Percentiles rank a stretch among this genome's conserved stretches.
Evolutionary conservation across 2,329 filamentous ascomycete species (phyloP).

Genomic region (Neurospora sp.): DNA sequence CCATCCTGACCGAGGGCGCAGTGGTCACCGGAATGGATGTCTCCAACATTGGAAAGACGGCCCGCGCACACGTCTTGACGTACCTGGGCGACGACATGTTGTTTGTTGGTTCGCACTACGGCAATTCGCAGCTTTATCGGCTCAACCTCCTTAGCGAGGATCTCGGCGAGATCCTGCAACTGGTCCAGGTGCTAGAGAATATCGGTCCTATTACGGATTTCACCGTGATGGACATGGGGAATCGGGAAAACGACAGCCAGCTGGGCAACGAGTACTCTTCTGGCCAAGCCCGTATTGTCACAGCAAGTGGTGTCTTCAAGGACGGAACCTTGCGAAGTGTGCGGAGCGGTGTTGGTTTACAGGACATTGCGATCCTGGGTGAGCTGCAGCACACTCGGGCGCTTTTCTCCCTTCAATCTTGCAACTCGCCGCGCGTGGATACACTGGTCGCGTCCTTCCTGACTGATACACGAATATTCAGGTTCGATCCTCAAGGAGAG

Average conservation of each 20-base stretch:
- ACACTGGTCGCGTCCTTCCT: conserved; percentile 72
- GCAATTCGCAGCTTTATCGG: conserved; percentile 75
- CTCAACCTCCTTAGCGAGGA: conserved; percentile 42
- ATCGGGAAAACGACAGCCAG: conserved; percentile 65
- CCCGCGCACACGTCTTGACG: conserved; percentile 67
- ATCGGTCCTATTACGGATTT: conserved; percentile 90
- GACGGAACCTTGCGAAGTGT: conserved; percentile 86
- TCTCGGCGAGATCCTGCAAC: conserved; percentile 35
- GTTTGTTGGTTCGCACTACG: conserved; percentile 86
- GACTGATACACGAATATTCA: conserved; percentile 74
- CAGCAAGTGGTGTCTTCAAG: conserved; percentile 80
- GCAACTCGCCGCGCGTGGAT: conserved; percentile 44
- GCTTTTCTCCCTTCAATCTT: conserved; percentile 57
- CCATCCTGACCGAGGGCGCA: conserved; percentile 56
- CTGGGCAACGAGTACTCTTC: conserved; percentile 83
- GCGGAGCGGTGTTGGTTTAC: conserved; percentile 83
- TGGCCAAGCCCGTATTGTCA: conserved; percentile 86
- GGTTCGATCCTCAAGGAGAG: conserved; percentile 61
- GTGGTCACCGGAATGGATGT: conserved; percentile 66
- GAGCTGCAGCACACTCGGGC: conserved; percentile 66
- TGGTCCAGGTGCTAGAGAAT: conserved; percentile 70
- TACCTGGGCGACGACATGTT: conserved; percentile 65
- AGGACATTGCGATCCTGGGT: conserved; percentile 73
- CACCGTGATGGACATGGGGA: conserved; percentile 91
- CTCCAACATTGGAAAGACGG: conserved; percentile 53